These are phyloP conservation scores for Babesia ovis DNA, from an alignment of 169 alveolate genomes.

Conservation along the genomic window DNA sequence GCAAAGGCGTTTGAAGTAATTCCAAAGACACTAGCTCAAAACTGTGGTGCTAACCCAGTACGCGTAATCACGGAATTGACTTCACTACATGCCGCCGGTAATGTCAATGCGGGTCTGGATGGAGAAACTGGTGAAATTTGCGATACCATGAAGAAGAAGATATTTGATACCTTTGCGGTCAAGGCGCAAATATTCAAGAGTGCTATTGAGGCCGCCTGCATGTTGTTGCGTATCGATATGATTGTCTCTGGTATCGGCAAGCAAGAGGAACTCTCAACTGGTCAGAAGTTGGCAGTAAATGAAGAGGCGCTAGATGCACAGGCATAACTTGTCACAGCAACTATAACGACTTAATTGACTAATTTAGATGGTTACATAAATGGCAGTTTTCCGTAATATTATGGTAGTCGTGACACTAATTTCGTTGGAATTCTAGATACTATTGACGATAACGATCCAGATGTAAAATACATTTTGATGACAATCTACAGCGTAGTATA, in stretches of 20 bases:
- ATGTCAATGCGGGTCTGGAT: conserved; percentile 85
- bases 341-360: background rate
- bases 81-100: conserved; percentile 81
- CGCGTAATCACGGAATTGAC: conserved; percentile 91
- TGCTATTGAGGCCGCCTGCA: conserved; percentile 90
- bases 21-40: conserved; percentile 98
- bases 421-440: too few relatives aligned
- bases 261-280: conserved; percentile 59
- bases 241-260: conserved; percentile 92
- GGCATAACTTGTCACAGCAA: background rate
- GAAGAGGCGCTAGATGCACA: conserved; percentile 59
- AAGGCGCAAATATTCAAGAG: conserved; percentile 94
- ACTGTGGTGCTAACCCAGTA: conserved; percentile 96
- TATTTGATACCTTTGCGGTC: conserved; percentile 94
- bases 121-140: conserved; percentile 92
- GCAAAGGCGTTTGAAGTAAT: conserved; percentile 97
- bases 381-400: background rate
- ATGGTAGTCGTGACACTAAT: too few relatives aligned
- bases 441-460: too few relatives aligned
- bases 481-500: too few relatives aligned
- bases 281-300: conserved; percentile 50
- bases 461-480: too few relatives aligned
- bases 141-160: conserved; percentile 84
- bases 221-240: conserved; percentile 96
- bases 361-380: background rate